phyloP scores from a whole-genome alignment of 345 rosid genomes.

The Salix udensis region DNA sequence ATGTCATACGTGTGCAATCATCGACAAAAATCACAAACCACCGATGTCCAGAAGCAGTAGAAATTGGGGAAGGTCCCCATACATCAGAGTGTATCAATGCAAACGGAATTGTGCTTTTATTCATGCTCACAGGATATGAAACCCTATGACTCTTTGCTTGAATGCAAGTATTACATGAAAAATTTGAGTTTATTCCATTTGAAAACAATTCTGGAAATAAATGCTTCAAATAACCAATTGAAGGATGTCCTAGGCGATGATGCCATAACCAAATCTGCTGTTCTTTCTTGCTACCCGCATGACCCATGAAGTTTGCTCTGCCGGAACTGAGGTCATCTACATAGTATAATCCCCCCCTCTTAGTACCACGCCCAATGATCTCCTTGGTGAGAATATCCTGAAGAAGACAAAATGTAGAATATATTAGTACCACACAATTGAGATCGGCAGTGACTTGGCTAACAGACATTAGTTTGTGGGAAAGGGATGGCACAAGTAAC shows the following conservation, averaged over 20 bases:
- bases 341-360: too few species aligned
- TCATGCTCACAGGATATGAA: background rate
- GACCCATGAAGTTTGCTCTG: background rate
- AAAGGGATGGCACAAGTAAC: background rate
- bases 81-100: background rate
- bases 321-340: background rate
- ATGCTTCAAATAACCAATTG: background rate
- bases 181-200: background rate
- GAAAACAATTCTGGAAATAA: background rate
- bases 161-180: background rate
- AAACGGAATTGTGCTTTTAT: background rate
- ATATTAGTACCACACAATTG: background rate
- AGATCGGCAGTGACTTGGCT: background rate
- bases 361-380: too few species aligned
- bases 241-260: background rate
- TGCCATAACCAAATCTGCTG: background rate
- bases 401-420: background rate
- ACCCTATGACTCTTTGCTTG: background rate
- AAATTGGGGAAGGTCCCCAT: background rate
- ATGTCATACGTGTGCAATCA: conserved; percentile 8
- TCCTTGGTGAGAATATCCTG: background rate
- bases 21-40: conserved; percentile 11
- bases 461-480: background rate
- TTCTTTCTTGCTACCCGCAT: background rate
- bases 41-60: background rate